Evolutionary conservation across 805 yeast species (phyloP), one percentile per base, ranked within the genome.

Genomic region (Saccharomycopsis sp.): DNA sequence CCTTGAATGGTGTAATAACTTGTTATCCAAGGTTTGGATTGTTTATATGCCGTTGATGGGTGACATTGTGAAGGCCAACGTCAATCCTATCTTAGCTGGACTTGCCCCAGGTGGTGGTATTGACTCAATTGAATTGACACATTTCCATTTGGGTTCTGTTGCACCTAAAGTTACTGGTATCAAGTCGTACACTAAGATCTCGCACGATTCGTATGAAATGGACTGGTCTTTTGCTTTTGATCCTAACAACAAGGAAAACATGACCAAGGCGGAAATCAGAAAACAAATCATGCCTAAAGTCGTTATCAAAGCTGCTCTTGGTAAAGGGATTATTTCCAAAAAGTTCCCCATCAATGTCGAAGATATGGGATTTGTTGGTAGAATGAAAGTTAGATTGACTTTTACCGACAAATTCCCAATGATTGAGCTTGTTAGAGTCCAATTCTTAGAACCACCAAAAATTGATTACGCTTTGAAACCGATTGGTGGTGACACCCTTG

Each of bases 401-500:
- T 58, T 82, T 53, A 70, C 76, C 34, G 69, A 72, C 34, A 68
- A 69, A 52, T 81, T 83, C 58, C 94, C 94, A n/a, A 87, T 82
- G 52, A 80, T 83, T 45, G 77, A 76, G 47, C 59, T 73, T 51
- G 84, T 83, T 6, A 75, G 85, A 15, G 64, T 82, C 42, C 80
- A 77, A 48, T 73, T 83, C 52, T 63, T 83, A 53, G 89, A 82
- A 57, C 80, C 89, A 15, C 92, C 92, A 29, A 67, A 70, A 22
- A 80, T 83, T 54, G 88, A 80, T 55, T 83, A 81, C 57, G 80
- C 77, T 16, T 71, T 83, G 65, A 83, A 83, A 56, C 94, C 94
- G 7, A 80, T 83, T 39, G 92, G 92, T 57, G 92, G 94, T 62
- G 89, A 83, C 56, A 78, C 88, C n/a, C 69, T 83, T 46, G 94